phyloP scores from a whole-genome alignment of 2,329 filamentous ascomycete species.

The Colletotrichum tanaceti region DNA sequence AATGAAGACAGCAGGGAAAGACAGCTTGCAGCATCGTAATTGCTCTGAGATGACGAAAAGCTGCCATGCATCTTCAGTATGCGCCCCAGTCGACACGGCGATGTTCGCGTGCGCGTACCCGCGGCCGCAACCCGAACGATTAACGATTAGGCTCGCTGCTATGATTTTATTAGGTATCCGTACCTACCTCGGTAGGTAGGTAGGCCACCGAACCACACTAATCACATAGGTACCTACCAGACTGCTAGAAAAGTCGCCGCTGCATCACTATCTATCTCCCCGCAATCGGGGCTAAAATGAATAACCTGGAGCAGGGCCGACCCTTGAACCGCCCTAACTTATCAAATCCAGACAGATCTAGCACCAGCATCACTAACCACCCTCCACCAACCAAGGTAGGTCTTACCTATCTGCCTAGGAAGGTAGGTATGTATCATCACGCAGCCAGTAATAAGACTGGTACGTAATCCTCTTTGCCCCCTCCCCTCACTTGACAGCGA shows the following conservation, averaged over 20 bases:
- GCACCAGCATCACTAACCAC: conserved; percentile 7
- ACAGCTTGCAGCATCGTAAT: too few species aligned
- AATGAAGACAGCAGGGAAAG: neutral
- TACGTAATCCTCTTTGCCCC: conserved; percentile 23
- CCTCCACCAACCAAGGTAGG: too few species aligned
- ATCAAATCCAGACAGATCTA: conserved; percentile 26
- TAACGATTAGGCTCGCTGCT: neutral
- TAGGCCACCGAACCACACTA: too few species aligned
- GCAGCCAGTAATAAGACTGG: conserved; percentile 15
- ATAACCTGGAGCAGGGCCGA: conserved; percentile 4
- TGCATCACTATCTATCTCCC: conserved; percentile 13
- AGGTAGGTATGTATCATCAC: too few species aligned
- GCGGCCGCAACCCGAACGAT: neutral
- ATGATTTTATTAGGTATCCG: too few species aligned
- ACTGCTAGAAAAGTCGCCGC: neutral
- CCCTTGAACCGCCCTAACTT: neutral
- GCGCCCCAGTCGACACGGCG: conserved; percentile 4
- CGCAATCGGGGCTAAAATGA: conserved; percentile 34
- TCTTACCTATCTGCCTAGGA: too few species aligned
- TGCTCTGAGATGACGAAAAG: conserved; percentile 10
- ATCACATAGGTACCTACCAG: too few species aligned
- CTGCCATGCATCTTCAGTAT: conserved; percentile 3
- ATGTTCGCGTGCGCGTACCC: too few species aligned
- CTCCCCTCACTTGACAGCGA: conserved; percentile 10
- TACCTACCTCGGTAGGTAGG: too few species aligned